Conservation (phyloP, 352 stramenopile genomes). For the Globisporangium perplexum region DNA sequence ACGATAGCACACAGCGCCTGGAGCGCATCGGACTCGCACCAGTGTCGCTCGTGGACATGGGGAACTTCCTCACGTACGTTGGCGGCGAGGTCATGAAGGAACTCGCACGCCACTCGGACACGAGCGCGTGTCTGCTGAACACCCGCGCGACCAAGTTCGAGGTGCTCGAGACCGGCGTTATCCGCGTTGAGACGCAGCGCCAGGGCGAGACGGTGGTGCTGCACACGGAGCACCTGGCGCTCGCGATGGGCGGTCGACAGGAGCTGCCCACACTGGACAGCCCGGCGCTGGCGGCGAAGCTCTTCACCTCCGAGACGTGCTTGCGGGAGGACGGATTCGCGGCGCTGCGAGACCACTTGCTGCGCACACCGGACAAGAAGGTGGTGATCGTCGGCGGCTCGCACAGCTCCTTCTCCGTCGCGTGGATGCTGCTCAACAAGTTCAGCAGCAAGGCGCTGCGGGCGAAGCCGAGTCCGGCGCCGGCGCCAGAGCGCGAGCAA, state of each 20-base stretch:
- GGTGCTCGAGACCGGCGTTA: conserved; percentile 37
- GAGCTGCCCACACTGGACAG: conserved; percentile 32
- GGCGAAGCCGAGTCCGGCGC: background rate
- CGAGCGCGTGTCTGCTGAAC: conserved; percentile 44
- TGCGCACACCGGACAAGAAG: conserved; percentile 40
- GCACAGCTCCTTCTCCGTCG: conserved; percentile 82
- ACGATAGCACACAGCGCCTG: conserved; percentile 50
- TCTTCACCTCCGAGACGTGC: conserved; percentile 63
- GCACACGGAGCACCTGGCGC: conserved; percentile 51
- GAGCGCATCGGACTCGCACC: conserved; percentile 46
- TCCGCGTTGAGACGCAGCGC: conserved; percentile 37
- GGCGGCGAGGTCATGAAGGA: conserved; percentile 40
- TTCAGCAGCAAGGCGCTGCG: conserved; percentile 14
- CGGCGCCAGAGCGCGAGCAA: no score
- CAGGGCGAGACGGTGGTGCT: conserved; percentile 30
- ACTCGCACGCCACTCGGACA: conserved; percentile 28
- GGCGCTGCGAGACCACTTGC: conserved; percentile 35
- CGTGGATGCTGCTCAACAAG: conserved; percentile 74
- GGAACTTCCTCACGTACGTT: conserved; percentile 55
- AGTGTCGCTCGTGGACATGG: conserved; percentile 53
- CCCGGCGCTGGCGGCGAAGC: conserved; percentile 35
- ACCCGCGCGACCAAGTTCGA: conserved; percentile 42
- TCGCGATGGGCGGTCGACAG: conserved; percentile 67
- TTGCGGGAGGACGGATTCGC: conserved; percentile 57
- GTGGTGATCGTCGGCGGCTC: conserved; percentile 81